Evolutionary conservation across 108 stramenopile species (phyloP), one percentile per base, ranked within the genome.

Genomic region (Aureococcus anophagefferens): DNA sequence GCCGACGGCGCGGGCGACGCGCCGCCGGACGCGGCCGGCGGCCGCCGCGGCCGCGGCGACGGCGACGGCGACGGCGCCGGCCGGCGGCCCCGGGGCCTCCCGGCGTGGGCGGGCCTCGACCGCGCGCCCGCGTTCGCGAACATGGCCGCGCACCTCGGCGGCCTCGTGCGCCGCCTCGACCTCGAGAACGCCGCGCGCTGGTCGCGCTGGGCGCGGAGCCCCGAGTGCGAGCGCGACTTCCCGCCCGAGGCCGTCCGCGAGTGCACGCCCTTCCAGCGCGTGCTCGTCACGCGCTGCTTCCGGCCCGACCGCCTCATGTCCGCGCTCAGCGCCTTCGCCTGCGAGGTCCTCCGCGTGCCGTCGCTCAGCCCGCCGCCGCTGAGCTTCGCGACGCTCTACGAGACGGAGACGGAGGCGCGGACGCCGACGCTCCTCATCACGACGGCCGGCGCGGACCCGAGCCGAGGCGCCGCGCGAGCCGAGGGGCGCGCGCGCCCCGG

Each of bases 281-380:
- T 87, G 30, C 69, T 86, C 11, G 35, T 87, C 44, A 72, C 81
- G 34, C 81, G 79, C 37, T 77, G 81, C 0, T 62, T 87, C 25
- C 79, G 85, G 5, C 84, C 87, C 3, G 87, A 87, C 68, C 67
- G 83, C 18, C 46, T 87, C 62, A 79, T 76, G 70, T 78, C 79
- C 7, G 84, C 81, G 0, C 34, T 86, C 32, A 64, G 44, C 25
- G 64, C 63, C 33, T 85, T 85, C 64, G 74, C 79, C 66, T 77
- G 73, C 68, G 76, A 80, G 33, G 73, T 46, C 15, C 73, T 84
- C 0, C 35, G 67, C 0, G 66, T 85, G 37, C 46, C 72, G 11
- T 59, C 62, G 17, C 30, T 84, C 0, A 64, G 59, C 14, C 83
- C 83, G 13, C 68, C 78, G 0, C 37, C 66, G 9, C 63, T 46